Conservation (phyloP, 208 protist genomes). For the Balamuthia mandrillaris region DNA sequence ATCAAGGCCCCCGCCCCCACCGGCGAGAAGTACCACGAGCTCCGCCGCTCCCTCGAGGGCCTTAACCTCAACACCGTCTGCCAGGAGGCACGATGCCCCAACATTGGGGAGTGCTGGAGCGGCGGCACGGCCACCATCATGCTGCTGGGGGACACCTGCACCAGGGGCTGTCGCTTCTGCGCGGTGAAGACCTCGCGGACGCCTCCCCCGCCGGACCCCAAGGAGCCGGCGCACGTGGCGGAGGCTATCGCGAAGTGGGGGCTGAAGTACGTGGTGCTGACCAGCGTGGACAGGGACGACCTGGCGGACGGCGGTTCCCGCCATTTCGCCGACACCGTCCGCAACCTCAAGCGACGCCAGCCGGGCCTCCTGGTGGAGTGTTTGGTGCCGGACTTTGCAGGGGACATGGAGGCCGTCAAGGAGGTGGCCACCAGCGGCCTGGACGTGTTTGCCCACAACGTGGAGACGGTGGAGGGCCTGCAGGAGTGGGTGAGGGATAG, state of each 20-base stretch:
- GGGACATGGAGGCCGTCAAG: slow-evolving; percentile 79
- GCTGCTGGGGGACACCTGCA: slow-evolving; percentile 96
- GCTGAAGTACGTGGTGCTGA: slow-evolving; percentile 97
- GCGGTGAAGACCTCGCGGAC: slow-evolving; percentile 87
- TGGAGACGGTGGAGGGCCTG: slow-evolving; percentile 45
- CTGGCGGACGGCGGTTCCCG: slow-evolving; percentile 85
- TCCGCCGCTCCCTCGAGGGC: slow-evolving; percentile 26
- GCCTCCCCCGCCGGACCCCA: slow-evolving; percentile 88
- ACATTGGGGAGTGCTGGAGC: slow-evolving; percentile 97
- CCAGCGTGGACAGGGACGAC: slow-evolving; percentile 92
- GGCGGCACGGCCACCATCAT: slow-evolving; percentile 95
- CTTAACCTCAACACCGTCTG: slow-evolving; percentile 64
- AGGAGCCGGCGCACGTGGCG: slow-evolving; percentile 89
- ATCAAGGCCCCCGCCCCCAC: background rate
- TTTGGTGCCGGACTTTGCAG: slow-evolving; percentile 94
- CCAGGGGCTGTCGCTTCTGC: slow-evolving; percentile 96
- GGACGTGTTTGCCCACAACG: slow-evolving; percentile 97
- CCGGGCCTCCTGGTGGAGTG: slow-evolving; percentile 86
- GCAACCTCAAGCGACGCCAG: slow-evolving; percentile 78
- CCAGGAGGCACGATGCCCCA: slow-evolving; percentile 94
- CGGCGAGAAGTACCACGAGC: slow-evolving; percentile 30
- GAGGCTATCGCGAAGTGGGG: slow-evolving; percentile 90
- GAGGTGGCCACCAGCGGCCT: slow-evolving; percentile 85
- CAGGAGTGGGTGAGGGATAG: slow-evolving; percentile 83
- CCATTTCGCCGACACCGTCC: slow-evolving; percentile 87